These are phyloP conservation scores for Elasticomyces elasticus DNA, from an alignment of 495 filamentous ascomycete species.

Conservation along the genomic window DNA sequence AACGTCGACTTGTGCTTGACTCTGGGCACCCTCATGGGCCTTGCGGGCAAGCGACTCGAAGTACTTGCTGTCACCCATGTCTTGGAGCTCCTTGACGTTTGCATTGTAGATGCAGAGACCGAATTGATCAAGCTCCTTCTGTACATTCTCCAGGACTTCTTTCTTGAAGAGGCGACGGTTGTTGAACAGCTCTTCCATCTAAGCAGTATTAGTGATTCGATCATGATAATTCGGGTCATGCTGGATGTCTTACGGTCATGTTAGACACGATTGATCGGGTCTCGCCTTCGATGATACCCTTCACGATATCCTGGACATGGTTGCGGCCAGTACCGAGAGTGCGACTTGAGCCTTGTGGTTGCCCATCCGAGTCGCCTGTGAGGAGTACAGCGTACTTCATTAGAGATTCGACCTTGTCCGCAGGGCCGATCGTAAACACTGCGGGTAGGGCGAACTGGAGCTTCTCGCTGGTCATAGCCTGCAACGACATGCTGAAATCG, in stretches of 20 bases:
- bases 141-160: conserved; percentile 67
- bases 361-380: conserved; percentile 45
- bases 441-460: conserved; percentile 67
- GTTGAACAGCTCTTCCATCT: conserved; percentile 76
- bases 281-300: conserved; percentile 82
- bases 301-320: conserved; percentile 75
- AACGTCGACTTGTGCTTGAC: conserved; percentile 69
- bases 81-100: conserved; percentile 76
- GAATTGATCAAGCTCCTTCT: conserved; percentile 43
- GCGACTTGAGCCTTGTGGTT: conserved; percentile 30
- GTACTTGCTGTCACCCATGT: conserved; percentile 65
- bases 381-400: conserved; percentile 70
- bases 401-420: conserved; percentile 53
- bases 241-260: too few species aligned
- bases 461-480: conserved; percentile 75
- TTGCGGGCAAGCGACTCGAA: conserved; percentile 70
- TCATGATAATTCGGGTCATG: too few species aligned
- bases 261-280: conserved; percentile 64
- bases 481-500: conserved; percentile 16
- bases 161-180: conserved; percentile 71
- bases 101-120: conserved; percentile 51
- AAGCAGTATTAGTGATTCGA: too few species aligned
- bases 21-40: conserved; percentile 71
- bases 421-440: conserved; percentile 76
- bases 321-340: conserved; percentile 33